Percentiles rank a stretch among this genome's conserved stretches.
These are phyloP conservation scores for Diaporthe capsici DNA, from an alignment of 2,329 filamentous ascomycete genomes.

Conservation along the genomic window DNA sequence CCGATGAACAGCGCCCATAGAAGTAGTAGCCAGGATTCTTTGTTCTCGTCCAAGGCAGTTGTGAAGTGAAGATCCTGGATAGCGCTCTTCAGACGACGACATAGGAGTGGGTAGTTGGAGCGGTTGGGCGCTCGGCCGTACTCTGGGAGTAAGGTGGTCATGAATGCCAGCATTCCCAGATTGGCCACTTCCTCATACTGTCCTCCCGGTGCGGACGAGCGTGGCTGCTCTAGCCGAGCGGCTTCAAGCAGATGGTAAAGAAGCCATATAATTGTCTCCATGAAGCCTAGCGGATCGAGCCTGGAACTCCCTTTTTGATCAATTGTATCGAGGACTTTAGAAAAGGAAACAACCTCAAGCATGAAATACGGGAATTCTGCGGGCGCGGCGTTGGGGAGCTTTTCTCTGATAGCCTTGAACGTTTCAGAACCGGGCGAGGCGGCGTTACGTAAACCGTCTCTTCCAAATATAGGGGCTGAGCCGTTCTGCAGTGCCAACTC, in stretches of 20 bases:
- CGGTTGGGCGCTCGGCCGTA: neutral
- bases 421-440: neutral
- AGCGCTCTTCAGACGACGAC: constrained; percentile 1
- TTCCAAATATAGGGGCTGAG: neutral
- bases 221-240: neutral
- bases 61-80: neutral
- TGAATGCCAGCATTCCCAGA: neutral
- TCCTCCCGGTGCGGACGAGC: neutral
- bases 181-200: neutral
- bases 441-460: neutral
- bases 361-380: neutral
- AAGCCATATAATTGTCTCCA: neutral
- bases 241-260: neutral
- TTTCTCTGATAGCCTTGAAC: neutral
- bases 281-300: neutral
- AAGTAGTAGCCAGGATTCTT: neutral
- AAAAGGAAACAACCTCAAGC: neutral
- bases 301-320: neutral
- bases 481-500: neutral
- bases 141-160: neutral
- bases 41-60: neutral
- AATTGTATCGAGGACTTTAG: neutral
- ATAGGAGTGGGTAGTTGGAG: neutral
- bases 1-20: neutral
- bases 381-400: neutral